A percentile compares a stretch with the other conserved stretches of the same genome.
These are phyloP conservation scores for Hirschioporus abietinus DNA, from an alignment of 768 basidiomycete genomes.

Conservation along the genomic window DNA sequence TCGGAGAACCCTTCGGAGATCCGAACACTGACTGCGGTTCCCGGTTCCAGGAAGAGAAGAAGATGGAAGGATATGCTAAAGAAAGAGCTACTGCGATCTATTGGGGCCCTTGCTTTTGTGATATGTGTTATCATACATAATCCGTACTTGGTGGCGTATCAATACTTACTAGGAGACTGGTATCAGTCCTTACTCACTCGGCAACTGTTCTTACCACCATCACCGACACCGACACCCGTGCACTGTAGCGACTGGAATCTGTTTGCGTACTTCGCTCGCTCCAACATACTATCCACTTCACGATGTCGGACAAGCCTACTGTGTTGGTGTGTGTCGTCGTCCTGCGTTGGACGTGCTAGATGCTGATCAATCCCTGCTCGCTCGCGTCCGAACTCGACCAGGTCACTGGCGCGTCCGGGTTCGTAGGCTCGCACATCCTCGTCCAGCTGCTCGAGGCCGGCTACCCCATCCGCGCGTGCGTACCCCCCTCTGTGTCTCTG, in stretches of 20 bases:
- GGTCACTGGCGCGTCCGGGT: slow-evolving; percentile 20
- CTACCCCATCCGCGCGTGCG: slow-evolving; percentile 15
- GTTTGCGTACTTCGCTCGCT: no score
- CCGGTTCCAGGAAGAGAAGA: neutral
- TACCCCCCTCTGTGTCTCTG: neutral
- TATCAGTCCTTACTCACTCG: no score
- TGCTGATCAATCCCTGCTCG: no score
- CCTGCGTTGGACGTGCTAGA: neutral
- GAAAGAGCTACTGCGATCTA: neutral
- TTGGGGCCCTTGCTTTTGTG: neutral
- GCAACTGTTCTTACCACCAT: neutral
- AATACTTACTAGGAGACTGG: neutral
- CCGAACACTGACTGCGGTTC: no score
- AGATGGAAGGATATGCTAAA: neutral
- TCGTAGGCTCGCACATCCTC: slow-evolving; percentile 16
- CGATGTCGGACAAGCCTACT: neutral
- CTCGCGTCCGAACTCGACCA: slow-evolving; percentile 4
- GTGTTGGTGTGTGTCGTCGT: neutral
- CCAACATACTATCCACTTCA: no score
- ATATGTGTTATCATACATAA: neutral
- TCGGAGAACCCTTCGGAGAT: no score
- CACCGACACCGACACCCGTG: neutral
- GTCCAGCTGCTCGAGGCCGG: slow-evolving; percentile 18
- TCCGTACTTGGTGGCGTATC: neutral
- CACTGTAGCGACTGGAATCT: no score